These are phyloP conservation scores for Colletotrichum simmondsii DNA, from an alignment of 2,329 filamentous ascomycete species.

Conservation along the genomic window DNA sequence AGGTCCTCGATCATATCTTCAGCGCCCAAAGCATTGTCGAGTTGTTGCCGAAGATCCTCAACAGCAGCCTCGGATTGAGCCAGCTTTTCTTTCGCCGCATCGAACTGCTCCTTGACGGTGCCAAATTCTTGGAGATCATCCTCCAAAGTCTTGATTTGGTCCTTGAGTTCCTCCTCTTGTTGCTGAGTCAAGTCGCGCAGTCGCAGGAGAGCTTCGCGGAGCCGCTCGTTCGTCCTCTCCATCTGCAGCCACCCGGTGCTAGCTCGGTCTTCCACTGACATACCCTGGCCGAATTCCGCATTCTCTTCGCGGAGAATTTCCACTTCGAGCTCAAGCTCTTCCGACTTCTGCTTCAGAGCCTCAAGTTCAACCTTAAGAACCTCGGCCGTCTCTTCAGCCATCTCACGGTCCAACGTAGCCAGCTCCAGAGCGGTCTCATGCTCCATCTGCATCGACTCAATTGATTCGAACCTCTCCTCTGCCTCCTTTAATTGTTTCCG, in stretches of 20 bases:
- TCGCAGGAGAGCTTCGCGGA: constrained; percentile 85
- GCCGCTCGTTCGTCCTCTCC: constrained; percentile 88
- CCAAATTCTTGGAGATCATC: constrained; percentile 77
- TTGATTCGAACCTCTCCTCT: constrained; percentile 73
- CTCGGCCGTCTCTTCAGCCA: constrained; percentile 94
- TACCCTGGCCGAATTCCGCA: constrained; percentile 82
- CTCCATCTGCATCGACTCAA: constrained; percentile 82
- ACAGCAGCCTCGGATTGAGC: constrained; percentile 78
- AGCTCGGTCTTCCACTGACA: constrained; percentile 87
- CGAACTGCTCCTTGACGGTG: constrained; percentile 75
- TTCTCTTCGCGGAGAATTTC: constrained; percentile 92
- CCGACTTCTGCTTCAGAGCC: constrained; percentile 76
- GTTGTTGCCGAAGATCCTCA: constrained; percentile 88
- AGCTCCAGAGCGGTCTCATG: constrained; percentile 88
- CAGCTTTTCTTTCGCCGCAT: constrained; percentile 78
- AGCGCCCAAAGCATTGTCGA: constrained; percentile 87
- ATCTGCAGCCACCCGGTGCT: constrained; percentile 91
- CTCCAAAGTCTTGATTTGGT: constrained; percentile 79
- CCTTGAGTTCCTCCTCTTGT: constrained; percentile 81
- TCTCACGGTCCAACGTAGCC: constrained; percentile 89
- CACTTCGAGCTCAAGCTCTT: constrained; percentile 88
- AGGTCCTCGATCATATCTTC: constrained; percentile 96
- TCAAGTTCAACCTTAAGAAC: constrained; percentile 84
- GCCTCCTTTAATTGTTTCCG: constrained; percentile 83
- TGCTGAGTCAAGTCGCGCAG: constrained; percentile 90